Evolutionary conservation across 768 basidiomycete genomes (phyloP).

Genomic region (Wakefieldia striispora): DNA sequence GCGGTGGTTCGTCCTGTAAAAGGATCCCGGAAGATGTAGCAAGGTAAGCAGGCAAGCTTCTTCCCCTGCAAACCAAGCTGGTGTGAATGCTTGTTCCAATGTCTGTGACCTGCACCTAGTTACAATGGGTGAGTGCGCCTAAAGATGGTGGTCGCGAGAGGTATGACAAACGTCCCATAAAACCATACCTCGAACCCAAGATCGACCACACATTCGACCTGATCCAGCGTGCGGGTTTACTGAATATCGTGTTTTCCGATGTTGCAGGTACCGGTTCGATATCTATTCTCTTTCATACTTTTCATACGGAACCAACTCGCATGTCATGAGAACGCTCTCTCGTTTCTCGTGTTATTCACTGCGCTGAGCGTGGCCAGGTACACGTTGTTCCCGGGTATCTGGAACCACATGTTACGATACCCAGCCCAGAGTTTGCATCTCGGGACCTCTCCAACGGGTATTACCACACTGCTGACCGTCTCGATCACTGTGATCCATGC

Average conservation of each 20-base stretch:
- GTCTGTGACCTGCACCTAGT: too few species aligned
- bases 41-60: slow-evolving; percentile 21
- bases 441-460: slow-evolving; percentile 56
- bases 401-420: slow-evolving; percentile 46
- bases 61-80: too few species aligned
- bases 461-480: slow-evolving; percentile 54
- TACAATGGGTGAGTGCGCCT: slow-evolving; percentile 45
- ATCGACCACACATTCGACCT: neutral
- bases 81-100: too few species aligned
- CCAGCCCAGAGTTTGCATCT: slow-evolving; percentile 51
- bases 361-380: slow-evolving; percentile 49
- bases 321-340: slow-evolving; percentile 40
- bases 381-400: slow-evolving; percentile 49
- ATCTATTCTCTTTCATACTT: slow-evolving; percentile 53
- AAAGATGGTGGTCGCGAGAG: neutral
- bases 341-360: slow-evolving; percentile 51
- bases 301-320: slow-evolving; percentile 48
- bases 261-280: slow-evolving; percentile 47
- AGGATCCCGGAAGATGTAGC: slow-evolving; percentile 37
- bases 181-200: neutral
- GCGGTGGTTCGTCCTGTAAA: neutral
- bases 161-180: neutral
- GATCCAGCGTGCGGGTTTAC: neutral
- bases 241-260: neutral
- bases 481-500: slow-evolving; percentile 45